phyloP scores from a whole-genome alignment of 2,329 filamentous ascomycete species.

The Xylariaceae sp. region DNA sequence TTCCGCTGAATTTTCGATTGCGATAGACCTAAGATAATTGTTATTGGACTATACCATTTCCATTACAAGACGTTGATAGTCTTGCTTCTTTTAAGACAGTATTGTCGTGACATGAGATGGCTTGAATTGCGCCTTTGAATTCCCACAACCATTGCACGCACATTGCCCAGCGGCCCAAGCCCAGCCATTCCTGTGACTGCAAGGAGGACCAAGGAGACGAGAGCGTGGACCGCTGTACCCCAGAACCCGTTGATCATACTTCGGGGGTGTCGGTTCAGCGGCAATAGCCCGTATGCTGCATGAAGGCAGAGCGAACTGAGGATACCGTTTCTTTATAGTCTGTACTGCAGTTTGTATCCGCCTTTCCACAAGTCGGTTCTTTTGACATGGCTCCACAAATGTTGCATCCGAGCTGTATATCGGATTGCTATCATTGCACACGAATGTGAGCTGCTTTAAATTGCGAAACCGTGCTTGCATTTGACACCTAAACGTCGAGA shows the following conservation, averaged over 20 bases:
- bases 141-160: background rate
- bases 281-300: slow-evolving; percentile 37
- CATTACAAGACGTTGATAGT: too few relatives aligned
- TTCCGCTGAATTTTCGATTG: too few relatives aligned
- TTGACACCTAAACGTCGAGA: slow-evolving; percentile 31
- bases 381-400: slow-evolving; percentile 30
- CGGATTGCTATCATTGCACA: slow-evolving; percentile 38
- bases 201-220: slow-evolving; percentile 2
- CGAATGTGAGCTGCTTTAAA: slow-evolving; percentile 41
- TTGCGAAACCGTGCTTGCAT: slow-evolving; percentile 36
- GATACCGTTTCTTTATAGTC: slow-evolving; percentile 28
- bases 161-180: background rate
- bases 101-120: too few relatives aligned
- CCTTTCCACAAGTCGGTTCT: slow-evolving; percentile 33
- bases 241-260: slow-evolving; percentile 16
- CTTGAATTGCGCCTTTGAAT: background rate
- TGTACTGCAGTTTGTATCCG: slow-evolving; percentile 35
- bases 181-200: background rate
- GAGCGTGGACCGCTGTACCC: slow-evolving; percentile 14
- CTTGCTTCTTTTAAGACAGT: too few relatives aligned
- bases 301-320: slow-evolving; percentile 31
- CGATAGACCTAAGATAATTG: too few relatives aligned
- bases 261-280: slow-evolving; percentile 14
- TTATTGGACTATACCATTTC: too few relatives aligned
- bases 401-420: slow-evolving; percentile 26